phyloP scores from a whole-genome alignment of 2,329 filamentous ascomycete species.

The Diaporthe sp. region DNA sequence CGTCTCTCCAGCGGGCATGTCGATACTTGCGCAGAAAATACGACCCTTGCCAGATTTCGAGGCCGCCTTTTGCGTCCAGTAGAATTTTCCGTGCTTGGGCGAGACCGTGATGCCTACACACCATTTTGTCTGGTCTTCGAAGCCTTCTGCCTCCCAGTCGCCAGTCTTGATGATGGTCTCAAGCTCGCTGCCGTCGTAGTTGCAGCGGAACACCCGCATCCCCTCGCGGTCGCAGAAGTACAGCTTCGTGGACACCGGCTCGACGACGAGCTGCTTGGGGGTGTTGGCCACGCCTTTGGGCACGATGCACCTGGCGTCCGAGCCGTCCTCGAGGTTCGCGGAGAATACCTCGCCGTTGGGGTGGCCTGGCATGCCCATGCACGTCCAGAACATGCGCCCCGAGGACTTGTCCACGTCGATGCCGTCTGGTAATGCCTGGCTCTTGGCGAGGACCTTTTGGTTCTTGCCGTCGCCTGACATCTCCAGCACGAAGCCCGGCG shows the following conservation, averaged over 20 bases:
- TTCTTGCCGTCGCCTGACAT: conserved; percentile 44
- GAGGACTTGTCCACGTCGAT: conserved; percentile 53
- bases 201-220: conserved; percentile 54
- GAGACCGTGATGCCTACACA: conserved; percentile 70
- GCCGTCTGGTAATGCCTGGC: conserved; percentile 58
- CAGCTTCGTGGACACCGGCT: conserved; percentile 49
- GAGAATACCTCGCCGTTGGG: conserved; percentile 61
- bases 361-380: conserved; percentile 58
- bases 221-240: conserved; percentile 63
- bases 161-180: conserved; percentile 55
- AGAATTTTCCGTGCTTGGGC: conserved; percentile 59
- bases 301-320: conserved; percentile 59
- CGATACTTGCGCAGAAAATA: conserved; percentile 65
- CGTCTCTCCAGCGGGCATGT: conserved; percentile 51
- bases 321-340: conserved; percentile 62
- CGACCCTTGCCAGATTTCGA: conserved; percentile 65
- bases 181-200: conserved; percentile 55
- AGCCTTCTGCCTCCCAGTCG: conserved; percentile 37
- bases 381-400: conserved; percentile 63
- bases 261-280: conserved; percentile 58
- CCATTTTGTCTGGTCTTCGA: conserved; percentile 57
- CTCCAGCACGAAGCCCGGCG: conserved; percentile 43
- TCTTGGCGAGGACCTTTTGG: conserved; percentile 45
- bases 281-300: conserved; percentile 62
- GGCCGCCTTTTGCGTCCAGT: conserved; percentile 73